phyloP scores from a whole-genome alignment of 495 filamentous ascomycete species.

The Penicillium samsonianum region DNA sequence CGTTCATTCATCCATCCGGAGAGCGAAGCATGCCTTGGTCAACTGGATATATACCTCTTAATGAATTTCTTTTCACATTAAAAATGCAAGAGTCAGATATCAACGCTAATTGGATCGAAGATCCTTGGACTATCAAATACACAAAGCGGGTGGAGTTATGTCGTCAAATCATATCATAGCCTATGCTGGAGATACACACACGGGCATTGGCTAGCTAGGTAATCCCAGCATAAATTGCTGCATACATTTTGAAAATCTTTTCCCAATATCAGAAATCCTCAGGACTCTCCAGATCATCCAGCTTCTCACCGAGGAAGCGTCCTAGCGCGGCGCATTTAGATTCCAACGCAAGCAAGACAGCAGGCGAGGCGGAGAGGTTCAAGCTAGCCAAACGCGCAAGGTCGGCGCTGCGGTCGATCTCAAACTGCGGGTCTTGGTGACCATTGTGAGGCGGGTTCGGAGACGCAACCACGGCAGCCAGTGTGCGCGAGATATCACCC shows the following conservation, averaged over 20 bases:
- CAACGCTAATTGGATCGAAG: constrained; percentile 4
- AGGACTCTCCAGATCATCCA: constrained; percentile 47
- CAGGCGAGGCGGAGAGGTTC: constrained; percentile 45
- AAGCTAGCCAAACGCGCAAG: constrained; percentile 44
- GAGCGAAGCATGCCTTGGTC: neutral
- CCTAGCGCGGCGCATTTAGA: constrained; percentile 50
- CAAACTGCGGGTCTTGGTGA: constrained; percentile 39
- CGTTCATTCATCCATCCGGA: neutral
- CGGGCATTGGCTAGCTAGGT: neutral
- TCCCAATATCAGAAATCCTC: constrained; percentile 42
- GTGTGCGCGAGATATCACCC: constrained; percentile 19
- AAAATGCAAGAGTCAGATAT: neutral
- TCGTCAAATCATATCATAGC: neutral
- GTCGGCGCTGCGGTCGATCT: constrained; percentile 46
- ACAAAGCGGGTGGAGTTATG: neutral
- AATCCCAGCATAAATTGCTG: neutral
- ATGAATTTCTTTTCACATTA: constrained; percentile 8
- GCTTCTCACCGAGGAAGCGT: constrained; percentile 44
- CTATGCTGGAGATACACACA: neutral
- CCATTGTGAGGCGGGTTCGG: constrained; percentile 25
- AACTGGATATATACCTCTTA: constrained; percentile 11
- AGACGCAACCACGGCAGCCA: constrained; percentile 12
- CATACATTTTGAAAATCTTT: too few relatives aligned
- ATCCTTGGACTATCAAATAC: constrained; percentile 2
- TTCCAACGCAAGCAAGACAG: constrained; percentile 46